Percentiles rank a stretch among this genome's conserved stretches.
phyloP scores from a whole-genome alignment of 2,329 filamentous ascomycete species.

The Lasiodiplodia citricola region DNA sequence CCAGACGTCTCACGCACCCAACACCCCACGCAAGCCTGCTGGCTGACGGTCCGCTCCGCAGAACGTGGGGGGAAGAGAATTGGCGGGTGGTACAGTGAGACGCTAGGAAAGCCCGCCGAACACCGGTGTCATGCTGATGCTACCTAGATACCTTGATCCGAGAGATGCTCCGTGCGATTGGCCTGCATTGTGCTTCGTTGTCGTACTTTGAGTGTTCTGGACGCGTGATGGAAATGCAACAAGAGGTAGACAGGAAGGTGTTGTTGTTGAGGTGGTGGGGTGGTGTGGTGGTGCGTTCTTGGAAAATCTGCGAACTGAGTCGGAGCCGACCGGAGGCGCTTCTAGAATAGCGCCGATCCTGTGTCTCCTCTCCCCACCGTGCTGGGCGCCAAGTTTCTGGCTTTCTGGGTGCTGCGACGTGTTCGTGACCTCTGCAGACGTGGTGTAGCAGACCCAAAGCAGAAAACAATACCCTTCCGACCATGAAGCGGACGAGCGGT shows the following conservation, averaged over 20 bases:
- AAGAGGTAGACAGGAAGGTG: background rate
- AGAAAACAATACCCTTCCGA: background rate
- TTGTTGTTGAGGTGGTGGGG: background rate
- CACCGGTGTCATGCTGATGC: conserved; percentile 28
- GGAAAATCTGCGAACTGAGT: conserved; percentile 11
- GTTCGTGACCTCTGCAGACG: background rate
- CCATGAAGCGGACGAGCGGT: no score
- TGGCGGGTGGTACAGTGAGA: background rate
- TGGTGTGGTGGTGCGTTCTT: background rate
- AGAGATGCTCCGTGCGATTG: conserved; percentile 21
- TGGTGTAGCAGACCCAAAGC: background rate
- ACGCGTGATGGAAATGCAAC: background rate
- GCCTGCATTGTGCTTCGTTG: conserved; percentile 18
- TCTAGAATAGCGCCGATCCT: conserved; percentile 16
- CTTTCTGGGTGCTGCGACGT: background rate
- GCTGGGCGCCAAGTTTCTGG: conserved; percentile 7
- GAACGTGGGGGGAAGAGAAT: background rate
- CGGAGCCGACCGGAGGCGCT: conserved; percentile 1
- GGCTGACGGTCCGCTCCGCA: background rate
- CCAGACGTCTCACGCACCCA: background rate
- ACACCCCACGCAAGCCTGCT: conserved; percentile 10
- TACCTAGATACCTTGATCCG: conserved; percentile 28
- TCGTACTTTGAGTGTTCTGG: conserved; percentile 23
- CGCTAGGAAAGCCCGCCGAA: conserved; percentile 7
- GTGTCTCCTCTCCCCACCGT: background rate